phyloP scores from a whole-genome alignment of 495 filamentous ascomycete genomes.

The Hypoxylon subgilvum region DNA sequence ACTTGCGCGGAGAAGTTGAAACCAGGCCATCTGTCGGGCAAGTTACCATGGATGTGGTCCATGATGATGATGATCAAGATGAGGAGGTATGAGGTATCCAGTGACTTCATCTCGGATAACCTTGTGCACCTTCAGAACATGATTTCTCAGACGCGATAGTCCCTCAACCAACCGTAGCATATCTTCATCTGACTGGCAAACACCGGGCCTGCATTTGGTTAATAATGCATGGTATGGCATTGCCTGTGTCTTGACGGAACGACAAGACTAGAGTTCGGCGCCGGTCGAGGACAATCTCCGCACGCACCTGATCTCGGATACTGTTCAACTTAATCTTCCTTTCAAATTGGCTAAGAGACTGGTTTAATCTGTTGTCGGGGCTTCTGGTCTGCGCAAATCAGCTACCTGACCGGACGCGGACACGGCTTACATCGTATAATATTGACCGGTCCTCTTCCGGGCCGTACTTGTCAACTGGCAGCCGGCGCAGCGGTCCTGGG shows the following conservation, averaged over 20 bases:
- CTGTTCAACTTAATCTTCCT: not conserved
- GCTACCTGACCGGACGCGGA: not conserved
- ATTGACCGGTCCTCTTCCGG: not conserved
- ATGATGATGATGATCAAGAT: slow-evolving; percentile 11
- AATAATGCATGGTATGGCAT: slow-evolving; percentile 17
- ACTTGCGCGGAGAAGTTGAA: not conserved
- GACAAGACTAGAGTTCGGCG: slow-evolving; percentile 16
- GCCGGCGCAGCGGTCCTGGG: not conserved
- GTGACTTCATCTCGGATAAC: slow-evolving; percentile 8
- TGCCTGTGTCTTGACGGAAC: slow-evolving; percentile 2
- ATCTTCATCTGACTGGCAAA: slow-evolving; percentile 9
- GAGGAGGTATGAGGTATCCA: not conserved
- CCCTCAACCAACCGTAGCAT: slow-evolving; percentile 5
- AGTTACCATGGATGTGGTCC: slow-evolving; percentile 13
- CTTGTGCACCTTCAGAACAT: slow-evolving; percentile 4
- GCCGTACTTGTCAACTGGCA: not conserved
- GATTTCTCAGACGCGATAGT: not conserved
- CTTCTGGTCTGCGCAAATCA: slow-evolving; percentile 10
- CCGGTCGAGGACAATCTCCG: slow-evolving; percentile 5
- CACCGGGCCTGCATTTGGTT: slow-evolving; percentile 9
- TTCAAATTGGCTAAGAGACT: slow-evolving; percentile 11
- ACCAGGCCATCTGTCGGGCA: slow-evolving; percentile 4
- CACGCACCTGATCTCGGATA: not conserved
- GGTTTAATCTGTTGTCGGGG: not conserved
- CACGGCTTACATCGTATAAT: slow-evolving; percentile 12